phyloP scores from a whole-genome alignment of 305 asterid species.

The Fraxinus baroniana region DNA sequence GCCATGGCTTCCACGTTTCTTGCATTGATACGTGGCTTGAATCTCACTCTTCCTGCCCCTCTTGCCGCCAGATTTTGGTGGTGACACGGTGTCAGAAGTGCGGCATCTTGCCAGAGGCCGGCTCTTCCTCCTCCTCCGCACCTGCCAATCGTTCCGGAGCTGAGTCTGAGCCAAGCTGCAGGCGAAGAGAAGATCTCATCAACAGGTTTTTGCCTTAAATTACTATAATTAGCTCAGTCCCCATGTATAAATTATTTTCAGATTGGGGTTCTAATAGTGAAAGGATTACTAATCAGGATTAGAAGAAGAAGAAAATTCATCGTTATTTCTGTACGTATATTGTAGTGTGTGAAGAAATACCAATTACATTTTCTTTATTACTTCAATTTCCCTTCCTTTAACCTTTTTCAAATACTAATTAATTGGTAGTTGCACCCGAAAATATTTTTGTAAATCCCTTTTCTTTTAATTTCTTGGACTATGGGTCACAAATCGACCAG shows the following conservation, averaged over 20 bases:
- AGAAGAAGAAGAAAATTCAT: background rate
- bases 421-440: background rate
- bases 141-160: slow-evolving; percentile 16
- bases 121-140: slow-evolving; percentile 16
- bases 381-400: background rate
- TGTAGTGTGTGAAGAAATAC: background rate
- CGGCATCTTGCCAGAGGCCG: slow-evolving; percentile 43
- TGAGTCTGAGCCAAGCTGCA: slow-evolving; percentile 25
- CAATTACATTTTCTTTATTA: background rate
- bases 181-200: slow-evolving; percentile 21
- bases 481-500: background rate
- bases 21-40: slow-evolving; percentile 88
- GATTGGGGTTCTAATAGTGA: background rate
- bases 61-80: slow-evolving; percentile 72
- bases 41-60: slow-evolving; percentile 83
- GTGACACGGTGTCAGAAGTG: slow-evolving; percentile 66
- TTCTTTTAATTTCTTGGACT: background rate
- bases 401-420: background rate
- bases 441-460: background rate
- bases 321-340: background rate
- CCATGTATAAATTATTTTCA: background rate
- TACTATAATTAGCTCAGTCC: background rate
- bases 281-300: background rate
- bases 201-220: slow-evolving; percentile 39
- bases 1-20: slow-evolving; percentile 74